Evolutionary conservation across 768 basidiomycete genomes (phyloP).

Genomic region (Termitomyces heimii): DNA sequence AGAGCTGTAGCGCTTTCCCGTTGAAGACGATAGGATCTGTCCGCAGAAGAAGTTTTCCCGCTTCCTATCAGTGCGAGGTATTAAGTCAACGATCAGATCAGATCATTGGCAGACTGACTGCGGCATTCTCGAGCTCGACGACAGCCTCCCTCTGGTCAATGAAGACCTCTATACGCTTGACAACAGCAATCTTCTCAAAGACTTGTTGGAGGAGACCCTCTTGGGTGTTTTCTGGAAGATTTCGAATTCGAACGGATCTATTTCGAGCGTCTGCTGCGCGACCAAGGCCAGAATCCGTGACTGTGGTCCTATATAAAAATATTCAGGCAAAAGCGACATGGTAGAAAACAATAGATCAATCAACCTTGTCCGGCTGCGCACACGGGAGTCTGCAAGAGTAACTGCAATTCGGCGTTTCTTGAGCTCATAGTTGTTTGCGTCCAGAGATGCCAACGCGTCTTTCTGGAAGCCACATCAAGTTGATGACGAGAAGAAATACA

Average conservation of each 20-base stretch:
- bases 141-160: constrained; percentile 52
- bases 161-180: constrained; percentile 76
- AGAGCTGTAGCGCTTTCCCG: constrained; percentile 52
- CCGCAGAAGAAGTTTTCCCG: constrained; percentile 69
- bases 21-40: constrained; percentile 69
- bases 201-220: constrained; percentile 90
- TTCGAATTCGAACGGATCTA: constrained; percentile 71
- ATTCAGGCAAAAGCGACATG: neutral
- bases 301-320: constrained; percentile 26
- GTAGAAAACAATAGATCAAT: neutral
- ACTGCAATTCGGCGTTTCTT: constrained; percentile 90
- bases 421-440: constrained; percentile 81
- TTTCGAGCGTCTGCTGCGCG: constrained; percentile 50
- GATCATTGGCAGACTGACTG: constrained; percentile 35
- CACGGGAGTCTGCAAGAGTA: constrained; percentile 74
- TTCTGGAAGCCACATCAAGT: constrained; percentile 32
- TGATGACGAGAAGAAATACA: neutral
- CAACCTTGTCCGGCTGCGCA: constrained; percentile 49
- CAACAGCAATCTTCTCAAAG: constrained; percentile 68
- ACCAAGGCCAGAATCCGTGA: constrained; percentile 52
- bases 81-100: neutral
- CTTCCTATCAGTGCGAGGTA: constrained; percentile 50
- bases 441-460: constrained; percentile 64
- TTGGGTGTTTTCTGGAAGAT: constrained; percentile 72
- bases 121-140: constrained; percentile 59